A percentile compares a stretch with the other conserved stretches of the same genome.
Conservation (phyloP, 164 flowering plant genomes). For the Stephania japonica region DNA sequence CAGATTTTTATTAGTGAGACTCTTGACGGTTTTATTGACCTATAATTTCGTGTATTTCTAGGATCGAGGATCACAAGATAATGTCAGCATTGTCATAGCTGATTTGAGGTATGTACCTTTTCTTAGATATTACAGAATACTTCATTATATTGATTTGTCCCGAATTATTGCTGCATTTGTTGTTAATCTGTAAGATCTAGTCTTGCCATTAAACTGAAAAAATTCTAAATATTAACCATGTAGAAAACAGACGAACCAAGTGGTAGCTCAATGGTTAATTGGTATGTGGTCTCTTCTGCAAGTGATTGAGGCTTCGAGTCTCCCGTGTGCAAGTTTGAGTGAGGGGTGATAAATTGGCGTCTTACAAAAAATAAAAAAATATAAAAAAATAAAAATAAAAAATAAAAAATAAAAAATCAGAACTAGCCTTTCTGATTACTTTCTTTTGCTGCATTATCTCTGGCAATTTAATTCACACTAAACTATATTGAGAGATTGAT, state of each 20-base stretch:
- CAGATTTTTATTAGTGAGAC: neutral
- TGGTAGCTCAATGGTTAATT: too few species aligned
- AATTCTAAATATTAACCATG: too few species aligned
- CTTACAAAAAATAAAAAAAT: too few species aligned
- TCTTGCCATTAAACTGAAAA: neutral
- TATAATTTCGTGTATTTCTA: slow-evolving; percentile 21
- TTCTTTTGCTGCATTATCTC: neutral
- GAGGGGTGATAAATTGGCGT: too few species aligned
- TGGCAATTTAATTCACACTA: neutral
- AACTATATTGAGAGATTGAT: neutral
- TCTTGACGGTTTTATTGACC: neutral
- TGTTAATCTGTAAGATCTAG: neutral
- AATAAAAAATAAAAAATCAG: neutral
- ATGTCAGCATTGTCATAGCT: slow-evolving; percentile 78
- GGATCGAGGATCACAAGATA: slow-evolving; percentile 81
- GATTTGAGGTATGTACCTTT: slow-evolving; percentile 72
- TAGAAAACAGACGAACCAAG: neutral
- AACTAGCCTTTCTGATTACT: neutral
- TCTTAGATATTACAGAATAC: neutral
- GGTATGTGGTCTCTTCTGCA: too few species aligned
- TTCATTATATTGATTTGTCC: neutral
- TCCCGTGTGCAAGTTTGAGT: too few species aligned
- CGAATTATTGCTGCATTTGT: neutral
- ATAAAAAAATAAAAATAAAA: neutral
- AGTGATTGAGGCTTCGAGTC: too few species aligned